phyloP scores from a whole-genome alignment of 2,329 filamentous ascomycete species.

The Fusarium armeniacum region DNA sequence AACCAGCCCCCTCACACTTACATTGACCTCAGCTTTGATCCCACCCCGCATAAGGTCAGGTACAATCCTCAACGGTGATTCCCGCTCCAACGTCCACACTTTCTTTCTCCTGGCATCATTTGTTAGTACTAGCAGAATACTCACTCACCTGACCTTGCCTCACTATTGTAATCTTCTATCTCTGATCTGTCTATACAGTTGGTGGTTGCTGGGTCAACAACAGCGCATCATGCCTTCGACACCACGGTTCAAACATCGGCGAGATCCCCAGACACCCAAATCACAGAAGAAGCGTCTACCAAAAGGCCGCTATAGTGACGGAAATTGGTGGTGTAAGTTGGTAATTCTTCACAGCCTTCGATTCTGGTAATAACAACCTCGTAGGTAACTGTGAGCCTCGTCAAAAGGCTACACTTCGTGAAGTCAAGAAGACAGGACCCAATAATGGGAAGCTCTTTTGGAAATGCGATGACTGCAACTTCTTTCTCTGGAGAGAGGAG shows the following conservation, averaged over 20 bases:
- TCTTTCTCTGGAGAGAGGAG: conserved; percentile 62
- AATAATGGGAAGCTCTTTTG: conserved; percentile 62
- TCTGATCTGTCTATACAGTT: not conserved
- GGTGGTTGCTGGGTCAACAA: conserved; percentile 14
- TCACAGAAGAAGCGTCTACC: conserved; percentile 52
- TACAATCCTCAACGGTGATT: conserved; percentile 27
- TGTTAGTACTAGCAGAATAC: not conserved
- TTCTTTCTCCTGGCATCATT: conserved; percentile 6
- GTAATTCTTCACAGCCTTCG: not conserved
- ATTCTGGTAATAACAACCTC: not conserved
- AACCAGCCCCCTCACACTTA: conserved; percentile 24
- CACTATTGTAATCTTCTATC: not conserved
- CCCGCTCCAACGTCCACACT: conserved; percentile 21
- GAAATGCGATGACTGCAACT: conserved; percentile 59
- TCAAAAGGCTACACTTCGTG: conserved; percentile 53
- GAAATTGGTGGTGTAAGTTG: conserved; percentile 56
- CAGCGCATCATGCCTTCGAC: conserved; percentile 33
- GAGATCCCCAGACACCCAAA: conserved; percentile 43
- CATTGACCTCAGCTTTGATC: conserved; percentile 14
- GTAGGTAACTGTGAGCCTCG: conserved; percentile 62
- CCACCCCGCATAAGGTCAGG: conserved; percentile 29
- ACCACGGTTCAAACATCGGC: conserved; percentile 26
- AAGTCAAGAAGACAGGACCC: conserved; percentile 55
- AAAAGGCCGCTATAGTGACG: conserved; percentile 54
- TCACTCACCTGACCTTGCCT: not conserved